Base-by-base conservation (phyloP, 768 basidiomycete species). In the Russula griseocarnosa region DNA sequence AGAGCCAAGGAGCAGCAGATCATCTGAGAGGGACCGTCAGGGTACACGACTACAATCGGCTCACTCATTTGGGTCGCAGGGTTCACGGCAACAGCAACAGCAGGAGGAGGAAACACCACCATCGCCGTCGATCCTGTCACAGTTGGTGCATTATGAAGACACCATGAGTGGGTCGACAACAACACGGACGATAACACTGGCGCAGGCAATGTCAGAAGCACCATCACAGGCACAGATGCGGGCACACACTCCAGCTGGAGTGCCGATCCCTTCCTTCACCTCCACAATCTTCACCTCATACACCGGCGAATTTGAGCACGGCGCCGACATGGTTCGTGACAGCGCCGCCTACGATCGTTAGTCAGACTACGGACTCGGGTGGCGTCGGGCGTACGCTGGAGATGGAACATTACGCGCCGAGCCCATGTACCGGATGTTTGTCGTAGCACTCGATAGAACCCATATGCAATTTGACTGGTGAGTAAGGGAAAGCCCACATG, bases 61-160 rank as follows among this genome's bases (percentile, higher is more conserved):
- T 16, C 38, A 16, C 5, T 38, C 38, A 4, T 38, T 38, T 38
- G 50, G 51, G 9, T 63, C 66, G 55, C 53, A 69, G 55, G 38
- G 38, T 16, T 42, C 16, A 7, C 72, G 24, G 10, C 22, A 7
- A n/a, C 53, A 36, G 6, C 14, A 14, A 5, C 53, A 38, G 6
- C 22, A n/a, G n/a, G n/a, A 55, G 4, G 5, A 34, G 3, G 34
- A 34, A 2, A 22, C 10, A 20, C 36, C 55, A 2, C 38, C 55
- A 2, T 42, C 70, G n/a, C 73, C 62, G 16, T 71, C 71, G 40
- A 66, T 66, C 14, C 9, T 72, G 57, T 67, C 72, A 7, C 63
- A 40, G 26, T 52, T 56, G 16, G 62, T 66, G 54, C 66, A 62
- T 1, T 70, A 69, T 0, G 66, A 60, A n/a, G 56, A 47, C 18